These are phyloP conservation scores for Amanita phalloides DNA, from an alignment of 768 basidiomycete genomes.

Conservation along the genomic window DNA sequence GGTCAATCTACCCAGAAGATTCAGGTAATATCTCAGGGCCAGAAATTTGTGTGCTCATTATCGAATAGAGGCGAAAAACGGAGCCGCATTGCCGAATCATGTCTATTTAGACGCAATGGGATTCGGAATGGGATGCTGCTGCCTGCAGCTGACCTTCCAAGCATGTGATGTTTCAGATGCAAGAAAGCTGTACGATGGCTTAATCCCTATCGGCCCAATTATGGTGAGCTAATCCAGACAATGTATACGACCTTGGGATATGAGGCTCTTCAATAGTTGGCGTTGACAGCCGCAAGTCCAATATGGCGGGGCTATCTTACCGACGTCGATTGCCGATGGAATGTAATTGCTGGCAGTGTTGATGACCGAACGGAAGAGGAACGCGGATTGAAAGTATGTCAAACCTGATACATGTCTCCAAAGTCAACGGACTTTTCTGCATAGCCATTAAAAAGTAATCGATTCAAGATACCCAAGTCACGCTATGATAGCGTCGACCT, in stretches of 20 bases:
- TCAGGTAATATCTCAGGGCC: conserved; percentile 36
- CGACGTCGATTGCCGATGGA: conserved; percentile 98
- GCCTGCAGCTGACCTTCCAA: conserved; percentile 96
- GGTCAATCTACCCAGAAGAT: conserved; percentile 78
- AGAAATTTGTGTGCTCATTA: background rate
- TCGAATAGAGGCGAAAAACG: conserved; percentile 70
- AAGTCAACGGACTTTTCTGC: conserved; percentile 1
- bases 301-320: conserved; percentile 91
- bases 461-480: conserved; percentile 86
- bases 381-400: conserved; percentile 67
- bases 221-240: conserved; percentile 45
- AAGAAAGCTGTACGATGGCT: conserved; percentile 88
- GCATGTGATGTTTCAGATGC: conserved; percentile 92
- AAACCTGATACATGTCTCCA: background rate
- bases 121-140: conserved; percentile 99
- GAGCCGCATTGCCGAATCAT: conserved; percentile 82
- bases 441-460: conserved; percentile 69
- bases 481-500: conserved; percentile 94
- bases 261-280: conserved; percentile 45
- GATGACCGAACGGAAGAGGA: conserved; percentile 97
- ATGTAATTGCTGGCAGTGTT: conserved; percentile 97
- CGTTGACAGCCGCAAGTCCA: conserved; percentile 90
- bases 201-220: conserved; percentile 91
- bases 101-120: conserved; percentile 99
- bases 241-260: conserved; percentile 1